Conservation (phyloP, 1,139 yeast species). For the Candida sp. region DNA sequence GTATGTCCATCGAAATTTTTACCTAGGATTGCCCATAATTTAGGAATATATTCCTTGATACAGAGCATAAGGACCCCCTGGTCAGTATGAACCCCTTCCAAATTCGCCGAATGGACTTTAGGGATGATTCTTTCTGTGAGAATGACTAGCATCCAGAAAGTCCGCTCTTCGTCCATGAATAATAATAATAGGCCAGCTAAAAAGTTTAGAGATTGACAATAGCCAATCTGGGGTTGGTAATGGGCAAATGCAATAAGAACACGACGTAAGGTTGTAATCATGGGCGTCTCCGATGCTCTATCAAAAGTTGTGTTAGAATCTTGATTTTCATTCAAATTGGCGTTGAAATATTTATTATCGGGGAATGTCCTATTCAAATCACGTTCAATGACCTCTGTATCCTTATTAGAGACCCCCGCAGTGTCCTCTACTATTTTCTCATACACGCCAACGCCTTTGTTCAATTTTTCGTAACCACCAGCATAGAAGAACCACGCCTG, state of each 20-base stretch:
- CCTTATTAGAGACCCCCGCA: slow-evolving; percentile 51
- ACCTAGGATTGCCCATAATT: slow-evolving; percentile 63
- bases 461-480: slow-evolving; percentile 78
- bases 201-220: slow-evolving; percentile 92
- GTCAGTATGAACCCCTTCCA: slow-evolving; percentile 94
- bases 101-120: slow-evolving; percentile 83
- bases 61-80: slow-evolving; percentile 94
- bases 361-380: slow-evolving; percentile 94
- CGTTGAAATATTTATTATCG: slow-evolving; percentile 74
- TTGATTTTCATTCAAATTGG: slow-evolving; percentile 1
- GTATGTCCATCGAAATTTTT: slow-evolving; percentile 39
- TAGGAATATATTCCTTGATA: slow-evolving; percentile 78
- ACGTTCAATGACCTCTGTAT: slow-evolving; percentile 89
- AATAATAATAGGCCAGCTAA: slow-evolving; percentile 79
- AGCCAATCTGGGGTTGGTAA: slow-evolving; percentile 88
- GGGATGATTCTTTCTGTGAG: slow-evolving; percentile 84
- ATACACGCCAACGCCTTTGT: slow-evolving; percentile 70
- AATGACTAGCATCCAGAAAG: slow-evolving; percentile 95
- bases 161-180: slow-evolving; percentile 83
- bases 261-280: slow-evolving; percentile 72
- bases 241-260: slow-evolving; percentile 83
- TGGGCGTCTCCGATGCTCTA: slow-evolving; percentile 45
- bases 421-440: slow-evolving; percentile 62
- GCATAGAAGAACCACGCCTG: slow-evolving; percentile 96
- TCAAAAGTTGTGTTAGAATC: background rate